Evolutionary conservation across 2,329 filamentous ascomycete genomes (phyloP).

Genomic region (Aspergillus transmontanensis): DNA sequence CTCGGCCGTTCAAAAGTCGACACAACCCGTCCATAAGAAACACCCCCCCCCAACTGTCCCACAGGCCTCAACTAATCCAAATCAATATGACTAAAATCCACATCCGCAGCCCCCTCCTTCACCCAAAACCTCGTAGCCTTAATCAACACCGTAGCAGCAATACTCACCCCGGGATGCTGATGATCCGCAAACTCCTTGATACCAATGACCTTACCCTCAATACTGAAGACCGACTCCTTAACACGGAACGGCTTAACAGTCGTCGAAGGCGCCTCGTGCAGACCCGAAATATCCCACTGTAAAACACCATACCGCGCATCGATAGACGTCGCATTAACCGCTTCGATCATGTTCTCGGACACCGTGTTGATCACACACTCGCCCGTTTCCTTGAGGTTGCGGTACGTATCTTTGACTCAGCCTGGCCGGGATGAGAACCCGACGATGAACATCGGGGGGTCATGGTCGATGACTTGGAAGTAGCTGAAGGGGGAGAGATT

Average conservation of each 20-base stretch:
- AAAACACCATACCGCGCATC: constrained; percentile 74
- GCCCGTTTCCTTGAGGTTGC: constrained; percentile 67
- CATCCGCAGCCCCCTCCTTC: constrained; percentile 78
- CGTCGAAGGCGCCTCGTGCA: constrained; percentile 67
- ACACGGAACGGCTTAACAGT: constrained; percentile 73
- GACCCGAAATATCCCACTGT: constrained; percentile 79
- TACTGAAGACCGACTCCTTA: constrained; percentile 74
- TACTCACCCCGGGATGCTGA: constrained; percentile 69
- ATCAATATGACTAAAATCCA: constrained; percentile 72
- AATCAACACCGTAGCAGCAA: constrained; percentile 70
- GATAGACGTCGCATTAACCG: constrained; percentile 75
- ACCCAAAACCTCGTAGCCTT: constrained; percentile 87
- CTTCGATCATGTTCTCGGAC: constrained; percentile 79
- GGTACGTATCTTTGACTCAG: constrained; percentile 69
- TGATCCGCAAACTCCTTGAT: constrained; percentile 74
- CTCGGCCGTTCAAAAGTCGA: constrained; percentile 69
- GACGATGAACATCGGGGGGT: constrained; percentile 79
- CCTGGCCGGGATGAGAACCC: constrained; percentile 59
- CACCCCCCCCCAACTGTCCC: constrained; percentile 73
- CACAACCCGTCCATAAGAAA: constrained; percentile 71
- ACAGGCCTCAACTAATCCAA: constrained; percentile 75
- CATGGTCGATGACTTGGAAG: constrained; percentile 77
- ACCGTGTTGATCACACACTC: constrained; percentile 89
- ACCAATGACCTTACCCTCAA: constrained; percentile 76
- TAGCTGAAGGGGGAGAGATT: constrained; percentile 87